phyloP scores from a whole-genome alignment of 352 stramenopile species.

The Thalassiosira ordinaria region DNA sequence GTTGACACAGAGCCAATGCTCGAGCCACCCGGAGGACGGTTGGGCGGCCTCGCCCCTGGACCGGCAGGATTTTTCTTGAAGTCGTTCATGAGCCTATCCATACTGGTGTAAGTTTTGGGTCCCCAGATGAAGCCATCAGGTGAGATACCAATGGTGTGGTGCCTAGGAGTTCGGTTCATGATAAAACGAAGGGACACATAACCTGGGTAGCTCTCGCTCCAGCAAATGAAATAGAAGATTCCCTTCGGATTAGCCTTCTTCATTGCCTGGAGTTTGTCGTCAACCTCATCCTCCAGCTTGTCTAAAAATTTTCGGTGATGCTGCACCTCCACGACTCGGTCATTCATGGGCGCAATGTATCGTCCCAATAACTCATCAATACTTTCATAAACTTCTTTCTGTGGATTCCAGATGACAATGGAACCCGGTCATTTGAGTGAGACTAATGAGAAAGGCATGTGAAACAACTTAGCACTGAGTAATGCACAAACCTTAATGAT shows the following conservation, averaged over 20 bases:
- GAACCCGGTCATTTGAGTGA: conserved; percentile 11
- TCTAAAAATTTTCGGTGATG: conserved; percentile 85
- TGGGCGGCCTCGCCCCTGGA: conserved; percentile 30
- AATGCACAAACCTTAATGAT: conserved; percentile 77
- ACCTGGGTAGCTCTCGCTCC: conserved; percentile 80
- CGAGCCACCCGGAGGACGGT: conserved; percentile 15
- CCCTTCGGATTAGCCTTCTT: conserved; percentile 69
- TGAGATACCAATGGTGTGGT: conserved; percentile 80
- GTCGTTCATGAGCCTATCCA: conserved; percentile 82
- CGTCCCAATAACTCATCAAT: conserved; percentile 85
- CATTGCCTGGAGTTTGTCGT: conserved; percentile 72
- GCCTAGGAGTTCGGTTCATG: conserved; percentile 63
- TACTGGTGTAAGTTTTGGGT: conserved; percentile 63
- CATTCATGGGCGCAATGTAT: conserved; percentile 86
- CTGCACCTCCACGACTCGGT: conserved; percentile 78
- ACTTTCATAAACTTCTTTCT: conserved; percentile 83
- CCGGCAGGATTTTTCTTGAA: conserved; percentile 85
- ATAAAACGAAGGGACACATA: conserved; percentile 83
- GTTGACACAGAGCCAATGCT: conserved; percentile 39
- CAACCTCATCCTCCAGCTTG: conserved; percentile 80
- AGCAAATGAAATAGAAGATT: conserved; percentile 83
- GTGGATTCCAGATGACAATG: conserved; percentile 19
- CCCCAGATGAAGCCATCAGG: conserved; percentile 82
- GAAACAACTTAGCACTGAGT: neutral
- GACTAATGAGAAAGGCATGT: conserved; percentile 18